Base-by-base conservation (phyloP, 2,329 filamentous ascomycete genomes). In the Arthrobotrys conoides region DNA sequence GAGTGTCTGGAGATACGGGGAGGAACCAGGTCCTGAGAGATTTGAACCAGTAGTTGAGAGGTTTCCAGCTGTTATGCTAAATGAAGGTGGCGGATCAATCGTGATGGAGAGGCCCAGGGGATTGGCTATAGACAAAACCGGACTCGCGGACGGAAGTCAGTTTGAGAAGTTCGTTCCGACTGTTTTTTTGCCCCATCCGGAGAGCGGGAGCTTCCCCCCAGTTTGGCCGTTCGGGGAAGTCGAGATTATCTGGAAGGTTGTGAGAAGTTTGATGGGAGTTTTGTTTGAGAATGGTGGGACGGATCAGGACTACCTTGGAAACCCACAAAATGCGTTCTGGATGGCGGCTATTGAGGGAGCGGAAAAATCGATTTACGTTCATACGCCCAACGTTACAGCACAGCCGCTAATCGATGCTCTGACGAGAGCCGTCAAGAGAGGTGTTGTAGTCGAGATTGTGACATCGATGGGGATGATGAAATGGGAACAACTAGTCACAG, bases 311-410 rank as follows among this genome's bases (percentile, higher is more conserved):
- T 79, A 79, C 44, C 65, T 79, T 5, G 84, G 86, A 18, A 93
- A 91, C 0, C 91, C 91, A 0, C 87, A 93, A 14, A 94, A 93
- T 77, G 85, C 86, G 0, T 90, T 90, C 38, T 83, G 93, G 6
- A 85, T 92, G 0, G 88, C 87, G 0, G 84, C 92, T 0, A 86
- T 94, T 48, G 84, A 85, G 0, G 87, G 86, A 53, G 91, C 92
- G 0, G 85, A 86, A 36, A 85, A 83, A 10, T 86, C 85, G 16
- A 90, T 96, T 67, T 90, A 89, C 75, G 87, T 96, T 2, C 89
- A 94, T 80, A 94, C 93, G 0, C 93, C 93, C 0, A 96, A 96
- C 72, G 83, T 96, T 0, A 96, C 93, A 0, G 90, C 90, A 0
- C 86, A 87, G 59, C 87, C 91, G 0, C 89, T 93, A 0, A 84